phyloP scores from a whole-genome alignment of 345 rosid genomes.

The Eutrema japonicum region DNA sequence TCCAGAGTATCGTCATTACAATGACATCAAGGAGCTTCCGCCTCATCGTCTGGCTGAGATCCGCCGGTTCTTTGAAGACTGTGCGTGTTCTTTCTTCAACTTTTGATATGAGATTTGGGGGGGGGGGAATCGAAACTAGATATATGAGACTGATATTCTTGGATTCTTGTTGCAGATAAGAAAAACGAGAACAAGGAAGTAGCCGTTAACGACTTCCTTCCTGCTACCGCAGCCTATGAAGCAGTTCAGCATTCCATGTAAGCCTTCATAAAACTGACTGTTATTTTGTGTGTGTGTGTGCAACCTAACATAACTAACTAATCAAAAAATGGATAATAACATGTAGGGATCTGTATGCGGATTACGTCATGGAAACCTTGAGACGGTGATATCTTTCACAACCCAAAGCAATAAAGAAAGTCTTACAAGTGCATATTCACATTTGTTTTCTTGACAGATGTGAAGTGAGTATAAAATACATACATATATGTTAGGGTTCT shows the following conservation, averaged over 20 bases:
- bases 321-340: not conserved
- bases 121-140: not conserved
- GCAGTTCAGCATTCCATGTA: slow-evolving; percentile 95
- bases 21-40: slow-evolving; percentile 88
- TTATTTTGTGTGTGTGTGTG: no score
- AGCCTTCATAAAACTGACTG: slow-evolving; percentile 31
- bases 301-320: not conserved
- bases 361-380: slow-evolving; percentile 72
- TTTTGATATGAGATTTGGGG: slow-evolving; percentile 4
- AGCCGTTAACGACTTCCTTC: slow-evolving; percentile 92
- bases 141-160: slow-evolving; percentile 17
- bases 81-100: slow-evolving; percentile 50
- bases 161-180: slow-evolving; percentile 65
- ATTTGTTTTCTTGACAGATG: slow-evolving; percentile 27
- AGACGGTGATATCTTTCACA: slow-evolving; percentile 53
- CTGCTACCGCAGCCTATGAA: slow-evolving; percentile 70
- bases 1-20: slow-evolving; percentile 93
- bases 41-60: slow-evolving; percentile 99
- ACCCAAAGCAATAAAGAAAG: slow-evolving; percentile 27
- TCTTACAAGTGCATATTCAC: slow-evolving; percentile 19
- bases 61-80: slow-evolving; percentile 99
- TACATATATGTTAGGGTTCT: slow-evolving; percentile 23
- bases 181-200: slow-evolving; percentile 99
- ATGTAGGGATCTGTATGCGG: slow-evolving; percentile 89
- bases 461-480: slow-evolving; percentile 27